These are phyloP conservation scores for Phalaenopsis aphrodite DNA, from an alignment of 106 monocot genomes.

Conservation along the genomic window DNA sequence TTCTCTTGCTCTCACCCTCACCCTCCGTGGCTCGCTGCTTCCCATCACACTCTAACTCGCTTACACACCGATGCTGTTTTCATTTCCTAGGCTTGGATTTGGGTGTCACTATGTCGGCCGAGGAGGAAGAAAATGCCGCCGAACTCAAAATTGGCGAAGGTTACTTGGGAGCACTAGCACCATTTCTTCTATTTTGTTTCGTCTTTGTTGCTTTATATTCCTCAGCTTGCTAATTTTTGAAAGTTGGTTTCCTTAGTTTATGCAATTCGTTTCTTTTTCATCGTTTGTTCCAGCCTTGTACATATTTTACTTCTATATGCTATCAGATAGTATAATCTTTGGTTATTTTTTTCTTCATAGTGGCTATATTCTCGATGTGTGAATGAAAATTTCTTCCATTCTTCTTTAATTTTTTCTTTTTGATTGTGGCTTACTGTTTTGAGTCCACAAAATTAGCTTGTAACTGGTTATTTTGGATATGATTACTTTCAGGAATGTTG, in stretches of 20 bases:
- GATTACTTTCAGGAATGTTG: no score
- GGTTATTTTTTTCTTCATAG: neutral
- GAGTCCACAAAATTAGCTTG: no score
- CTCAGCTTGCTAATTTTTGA: neutral
- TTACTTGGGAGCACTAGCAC: slow-evolving; percentile 6
- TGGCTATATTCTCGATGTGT: no score
- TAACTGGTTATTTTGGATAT: no score
- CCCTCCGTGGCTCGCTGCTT: no score
- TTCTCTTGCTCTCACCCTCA: no score
- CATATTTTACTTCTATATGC: neutral
- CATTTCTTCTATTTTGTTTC: neutral
- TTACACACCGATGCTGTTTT: neutral
- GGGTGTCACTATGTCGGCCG: slow-evolving; percentile 46
- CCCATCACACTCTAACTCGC: no score
- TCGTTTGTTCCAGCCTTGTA: neutral
- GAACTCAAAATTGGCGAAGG: slow-evolving; percentile 89
- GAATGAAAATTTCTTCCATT: no score
- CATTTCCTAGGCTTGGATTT: neutral
- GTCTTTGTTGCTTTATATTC: neutral
- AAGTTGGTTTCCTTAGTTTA: neutral
- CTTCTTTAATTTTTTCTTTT: neutral
- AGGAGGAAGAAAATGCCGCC: slow-evolving; percentile 90
- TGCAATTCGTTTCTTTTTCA: neutral
- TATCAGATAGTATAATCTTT: neutral
- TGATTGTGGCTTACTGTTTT: neutral